Evolutionary conservation across 176 grass and related monocot species (phyloP), one percentile per base, ranked within the genome.

Genomic region (Cenchrus purpureus): DNA sequence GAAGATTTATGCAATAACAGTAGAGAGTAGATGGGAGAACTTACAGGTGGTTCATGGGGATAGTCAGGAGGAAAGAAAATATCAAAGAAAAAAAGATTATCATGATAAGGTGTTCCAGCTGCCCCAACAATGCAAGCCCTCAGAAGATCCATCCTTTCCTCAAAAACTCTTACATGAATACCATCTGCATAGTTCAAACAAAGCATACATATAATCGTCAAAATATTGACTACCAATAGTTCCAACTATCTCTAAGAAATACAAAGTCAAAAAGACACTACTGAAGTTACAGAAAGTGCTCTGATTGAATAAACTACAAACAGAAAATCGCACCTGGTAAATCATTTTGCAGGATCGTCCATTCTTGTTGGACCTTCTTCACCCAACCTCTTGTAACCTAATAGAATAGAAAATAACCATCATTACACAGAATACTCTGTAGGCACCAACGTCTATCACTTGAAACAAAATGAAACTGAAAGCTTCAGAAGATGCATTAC

Each of bases 71-170:
- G 97, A 89, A 99, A 94, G 61, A 92, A 96, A 80, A 99, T 94
- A 88, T 99, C 97, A 28, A 99, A 99, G 88, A 99, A 99, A 73
- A 99, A 99, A 45, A 99, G 63, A 78, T 89, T 88, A 68, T 99
- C 93, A 86, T 99, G 97, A 46, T 99, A 99, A 42, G 97, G 97
- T 10, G 97, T 99, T 79, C 94, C 97, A 81, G 74, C 88, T 54
- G 97, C 90, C 52, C 97, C 97, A 79, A 99, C 83, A 82, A 99
- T 86, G 84, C 89, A 96, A 79, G 93, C 97, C 88, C 93, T 94
- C 44, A 94, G 73, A 69, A 99, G 88, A 91, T 99, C 97, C 93
- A 99, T 91, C 79, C 88, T 94, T 89, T 96, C 97, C 89, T 99
- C 97, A 45, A 91, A 99, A 74, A 92, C 87, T 91, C 91, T 94